Evolutionary conservation across 2,329 filamentous ascomycete species (phyloP).

Genomic region (Monilinia aucupariae): DNA sequence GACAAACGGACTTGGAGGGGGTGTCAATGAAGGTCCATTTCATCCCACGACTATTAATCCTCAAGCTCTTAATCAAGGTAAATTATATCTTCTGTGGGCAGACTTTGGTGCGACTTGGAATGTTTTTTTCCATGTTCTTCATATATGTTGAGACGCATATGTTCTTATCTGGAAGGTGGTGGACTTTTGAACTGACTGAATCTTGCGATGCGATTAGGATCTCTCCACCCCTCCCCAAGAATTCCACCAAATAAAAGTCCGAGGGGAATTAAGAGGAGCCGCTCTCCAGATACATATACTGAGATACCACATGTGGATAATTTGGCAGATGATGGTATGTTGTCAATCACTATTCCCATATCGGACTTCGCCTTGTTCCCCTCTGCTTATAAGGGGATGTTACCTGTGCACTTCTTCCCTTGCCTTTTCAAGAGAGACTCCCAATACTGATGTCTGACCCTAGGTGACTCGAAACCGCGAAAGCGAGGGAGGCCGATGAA

Average conservation of each 20-base stretch:
- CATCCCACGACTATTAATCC: conserved; percentile 18
- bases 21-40: conserved; percentile 14
- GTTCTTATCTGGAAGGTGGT: not conserved
- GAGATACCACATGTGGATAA: conserved; percentile 48
- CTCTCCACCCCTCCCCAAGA: conserved; percentile 36
- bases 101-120: not conserved
- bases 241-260: conserved; percentile 51
- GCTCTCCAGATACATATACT: conserved; percentile 59
- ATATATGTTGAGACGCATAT: not conserved
- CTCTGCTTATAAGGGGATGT: conserved; percentile 29
- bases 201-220: conserved; percentile 23
- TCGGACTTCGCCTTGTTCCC: conserved; percentile 19
- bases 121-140: not conserved
- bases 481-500: conserved; percentile 37
- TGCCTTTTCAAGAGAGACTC: conserved; percentile 21
- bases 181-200: not conserved
- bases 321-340: conserved; percentile 71
- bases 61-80: conserved; percentile 18
- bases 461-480: conserved; percentile 41
- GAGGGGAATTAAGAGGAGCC: conserved; percentile 73
- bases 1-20: conserved; percentile 18
- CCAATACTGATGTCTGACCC: conserved; percentile 28
- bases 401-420: conserved; percentile 23
- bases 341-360: conserved; percentile 30
- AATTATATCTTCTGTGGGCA: not conserved